Evolutionary conservation across 805 yeast genomes (phyloP).

Genomic region (Hemisphaericaspora nanyangensis): DNA sequence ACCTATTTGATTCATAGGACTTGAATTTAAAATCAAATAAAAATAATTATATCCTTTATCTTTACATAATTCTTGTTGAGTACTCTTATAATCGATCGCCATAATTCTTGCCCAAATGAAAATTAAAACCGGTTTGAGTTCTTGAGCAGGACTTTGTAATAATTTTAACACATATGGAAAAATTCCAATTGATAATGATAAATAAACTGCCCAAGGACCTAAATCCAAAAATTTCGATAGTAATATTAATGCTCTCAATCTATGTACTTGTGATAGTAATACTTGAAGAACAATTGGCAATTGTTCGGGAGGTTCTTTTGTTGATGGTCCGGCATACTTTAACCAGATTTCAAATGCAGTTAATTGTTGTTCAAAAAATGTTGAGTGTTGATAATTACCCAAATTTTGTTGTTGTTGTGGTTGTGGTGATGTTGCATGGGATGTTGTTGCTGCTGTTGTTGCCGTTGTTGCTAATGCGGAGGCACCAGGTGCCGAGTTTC

Average conservation of each 20-base stretch:
- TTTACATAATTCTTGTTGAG: conserved; percentile 88
- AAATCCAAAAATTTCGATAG: conserved; percentile 83
- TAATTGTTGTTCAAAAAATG: conserved; percentile 92
- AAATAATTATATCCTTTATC: conserved; percentile 90
- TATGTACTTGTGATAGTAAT: conserved; percentile 86
- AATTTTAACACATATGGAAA: conserved; percentile 91
- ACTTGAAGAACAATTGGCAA: conserved; percentile 92
- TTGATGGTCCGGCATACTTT: conserved; percentile 75
- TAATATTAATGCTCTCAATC: conserved; percentile 81
- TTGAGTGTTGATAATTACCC: conserved; percentile 76
- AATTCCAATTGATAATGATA: conserved; percentile 90
- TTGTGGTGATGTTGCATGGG: background rate
- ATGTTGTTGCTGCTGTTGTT: background rate
- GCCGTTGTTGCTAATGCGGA: background rate
- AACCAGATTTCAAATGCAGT: conserved; percentile 98
- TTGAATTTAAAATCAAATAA: conserved; percentile 63
- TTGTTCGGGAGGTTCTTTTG: conserved; percentile 89
- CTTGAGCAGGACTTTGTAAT: conserved; percentile 92
- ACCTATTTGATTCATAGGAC: conserved; percentile 25
- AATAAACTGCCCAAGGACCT: conserved; percentile 97
- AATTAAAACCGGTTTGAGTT: conserved; percentile 86
- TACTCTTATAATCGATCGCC: conserved; percentile 88
- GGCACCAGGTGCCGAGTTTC: conserved; percentile 5
- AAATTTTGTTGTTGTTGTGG: conserved; percentile 14
- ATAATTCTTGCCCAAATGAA: conserved; percentile 97